Evolutionary conservation across 2,329 filamentous ascomycete genomes (phyloP), one percentile per base, ranked within the genome.

Genomic region (Bipolaris cookei): DNA sequence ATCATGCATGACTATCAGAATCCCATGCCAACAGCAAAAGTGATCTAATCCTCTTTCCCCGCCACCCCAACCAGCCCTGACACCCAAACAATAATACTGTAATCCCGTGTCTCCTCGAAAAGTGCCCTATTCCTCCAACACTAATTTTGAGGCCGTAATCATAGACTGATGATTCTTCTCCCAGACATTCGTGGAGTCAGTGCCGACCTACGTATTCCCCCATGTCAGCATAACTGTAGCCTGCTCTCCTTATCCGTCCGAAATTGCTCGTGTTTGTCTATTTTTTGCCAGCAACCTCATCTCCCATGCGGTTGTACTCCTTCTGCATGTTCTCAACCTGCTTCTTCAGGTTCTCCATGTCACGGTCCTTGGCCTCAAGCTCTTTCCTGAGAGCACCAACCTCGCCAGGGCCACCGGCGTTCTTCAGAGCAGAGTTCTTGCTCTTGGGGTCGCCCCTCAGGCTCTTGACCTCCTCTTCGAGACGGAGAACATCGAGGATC

Each of bases 281-380:
- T 69, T 81, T 76, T 78, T 86, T 78, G 61, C 85, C 83, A 58
- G 87, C 84, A 68, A 93, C 89, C 82, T 95, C 87, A 74, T 98
- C 93, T 63, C 91, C 88, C 69, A 98, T 83, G 66, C 88, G 87
- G 76, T 91, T 86, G 79, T 97, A 98, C 82, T 96, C 93, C 74
- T 87, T 86, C 77, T 88, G 87, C 59, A 98, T 84, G 49, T 90
- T 90, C 75, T 90, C 86, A 62, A 88, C 86, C 85, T 99, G 95
- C 84, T 96, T 96, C 89, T 96, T 96, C 69, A 98, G 82, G 55
- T 86, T 91, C 79, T 90, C 86, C 67, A 97, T 86, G 71, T 98
- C 92, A 65, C 84, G 85, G 65, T 97, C 90, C 82, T 92, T 93
- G 77, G 86, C 83, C 61, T 80, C 85, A 51, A 91, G 78, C 74